Evolutionary conservation across 495 filamentous ascomycete species (phyloP).

Genomic region (Bacidia rubella): DNA sequence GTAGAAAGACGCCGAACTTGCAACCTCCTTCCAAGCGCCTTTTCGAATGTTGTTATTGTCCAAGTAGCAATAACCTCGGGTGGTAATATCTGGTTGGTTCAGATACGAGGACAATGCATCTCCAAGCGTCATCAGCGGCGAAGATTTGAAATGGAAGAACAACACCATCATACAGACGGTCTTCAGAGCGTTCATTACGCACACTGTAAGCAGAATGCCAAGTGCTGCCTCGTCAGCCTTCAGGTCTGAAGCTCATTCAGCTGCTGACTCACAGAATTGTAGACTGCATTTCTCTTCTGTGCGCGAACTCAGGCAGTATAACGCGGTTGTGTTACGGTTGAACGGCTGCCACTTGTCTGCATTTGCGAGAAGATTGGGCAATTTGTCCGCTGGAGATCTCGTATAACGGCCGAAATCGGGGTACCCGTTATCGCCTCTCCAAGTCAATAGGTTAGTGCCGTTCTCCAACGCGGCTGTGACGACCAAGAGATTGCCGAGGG

Average conservation of each 20-base stretch:
- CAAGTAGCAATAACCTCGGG: conserved; percentile 21
- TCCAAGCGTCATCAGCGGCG: conserved; percentile 34
- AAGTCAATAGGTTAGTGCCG: not conserved
- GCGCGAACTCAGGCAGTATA: not conserved
- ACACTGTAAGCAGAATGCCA: conserved; percentile 27
- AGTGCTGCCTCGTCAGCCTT: not conserved
- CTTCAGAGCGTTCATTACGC: conserved; percentile 27
- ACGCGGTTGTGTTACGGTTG: not conserved
- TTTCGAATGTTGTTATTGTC: conserved; percentile 12
- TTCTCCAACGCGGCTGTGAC: not conserved
- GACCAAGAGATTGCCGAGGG: not conserved
- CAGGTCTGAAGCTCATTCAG: not conserved
- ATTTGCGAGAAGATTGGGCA: not conserved
- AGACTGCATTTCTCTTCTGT: not conserved
- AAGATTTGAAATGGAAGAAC: conserved; percentile 13
- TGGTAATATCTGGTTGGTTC: conserved; percentile 25
- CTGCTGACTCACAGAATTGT: not conserved
- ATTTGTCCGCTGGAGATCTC: not conserved
- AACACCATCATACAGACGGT: conserved; percentile 25
- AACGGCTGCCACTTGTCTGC: not conserved
- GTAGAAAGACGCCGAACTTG: not conserved
- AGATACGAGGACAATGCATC: conserved; percentile 39
- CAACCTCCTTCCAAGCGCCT: not conserved
- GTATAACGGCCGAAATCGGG: not conserved
- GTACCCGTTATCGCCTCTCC: not conserved